Percentiles rank a stretch among this genome's conserved stretches.
phyloP scores from a whole-genome alignment of 2,329 filamentous ascomycete species.

The Fusarium redolens region DNA sequence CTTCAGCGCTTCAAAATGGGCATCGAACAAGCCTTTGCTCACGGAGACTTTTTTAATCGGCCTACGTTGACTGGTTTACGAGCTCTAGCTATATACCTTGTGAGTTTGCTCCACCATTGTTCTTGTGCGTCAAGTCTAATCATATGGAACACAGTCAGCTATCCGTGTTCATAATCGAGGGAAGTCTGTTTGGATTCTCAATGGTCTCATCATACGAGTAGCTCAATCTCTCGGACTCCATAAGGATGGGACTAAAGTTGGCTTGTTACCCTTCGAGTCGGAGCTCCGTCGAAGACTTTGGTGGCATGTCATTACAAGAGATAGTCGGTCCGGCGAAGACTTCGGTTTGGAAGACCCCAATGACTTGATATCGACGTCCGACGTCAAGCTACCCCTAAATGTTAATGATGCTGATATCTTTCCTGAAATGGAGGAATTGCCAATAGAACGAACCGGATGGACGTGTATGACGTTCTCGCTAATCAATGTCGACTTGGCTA shows the following conservation, averaged over 20 bases:
- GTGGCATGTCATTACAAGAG: constrained; percentile 14
- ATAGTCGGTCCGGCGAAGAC: constrained; percentile 3
- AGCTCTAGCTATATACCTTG: constrained; percentile 4
- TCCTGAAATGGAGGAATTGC: background rate
- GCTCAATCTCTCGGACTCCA: constrained; percentile 1
- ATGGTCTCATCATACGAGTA: background rate
- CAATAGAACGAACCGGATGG: background rate
- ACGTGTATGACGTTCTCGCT: background rate
- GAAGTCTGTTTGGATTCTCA: constrained; percentile 1
- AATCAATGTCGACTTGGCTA: background rate
- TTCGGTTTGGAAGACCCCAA: background rate
- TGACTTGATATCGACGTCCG: background rate
- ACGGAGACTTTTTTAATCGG: background rate
- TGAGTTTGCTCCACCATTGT: rapidly evolving
- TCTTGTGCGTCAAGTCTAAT: background rate
- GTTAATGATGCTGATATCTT: background rate
- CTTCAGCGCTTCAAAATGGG: background rate
- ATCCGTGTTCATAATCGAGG: constrained; percentile 1
- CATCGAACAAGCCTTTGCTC: background rate
- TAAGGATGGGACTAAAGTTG: background rate
- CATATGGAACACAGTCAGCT: background rate
- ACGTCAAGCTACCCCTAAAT: background rate
- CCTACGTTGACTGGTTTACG: background rate
- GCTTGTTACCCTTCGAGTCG: background rate
- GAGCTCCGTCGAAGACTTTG: constrained; percentile 8